Conservation (phyloP, 2,329 filamentous ascomycete genomes). For the Fusarium virguliforme region DNA sequence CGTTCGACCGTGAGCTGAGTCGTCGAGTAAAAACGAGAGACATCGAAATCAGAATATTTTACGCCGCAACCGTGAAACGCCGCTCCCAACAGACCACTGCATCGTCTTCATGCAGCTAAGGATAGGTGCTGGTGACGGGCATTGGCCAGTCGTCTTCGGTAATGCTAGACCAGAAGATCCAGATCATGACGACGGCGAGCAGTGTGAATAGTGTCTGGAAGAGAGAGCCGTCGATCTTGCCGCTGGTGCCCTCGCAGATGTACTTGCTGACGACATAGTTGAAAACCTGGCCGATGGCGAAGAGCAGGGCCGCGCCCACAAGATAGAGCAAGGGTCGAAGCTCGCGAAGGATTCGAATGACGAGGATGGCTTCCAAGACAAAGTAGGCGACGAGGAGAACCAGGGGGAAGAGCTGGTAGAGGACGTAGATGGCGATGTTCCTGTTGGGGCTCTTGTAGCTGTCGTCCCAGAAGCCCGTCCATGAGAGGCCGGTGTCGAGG, state of each 20-base stretch:
- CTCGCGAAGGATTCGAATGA: constrained; percentile 89
- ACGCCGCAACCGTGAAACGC: constrained; percentile 50
- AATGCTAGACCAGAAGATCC: constrained; percentile 99
- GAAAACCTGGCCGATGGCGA: constrained; percentile 95
- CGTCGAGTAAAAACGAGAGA: constrained; percentile 51
- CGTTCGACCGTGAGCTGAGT: constrained; percentile 49
- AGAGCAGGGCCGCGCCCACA: constrained; percentile 80
- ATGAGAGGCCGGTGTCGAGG: constrained; percentile 90
- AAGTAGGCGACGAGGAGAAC: constrained; percentile 92
- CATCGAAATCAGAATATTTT: constrained; percentile 48
- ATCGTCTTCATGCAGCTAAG: constrained; percentile 42
- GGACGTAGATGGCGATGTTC: constrained; percentile 90
- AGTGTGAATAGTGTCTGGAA: constrained; percentile 96
- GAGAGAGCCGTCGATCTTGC: constrained; percentile 92
- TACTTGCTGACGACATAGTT: constrained; percentile 94
- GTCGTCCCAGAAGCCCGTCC: constrained; percentile 83
- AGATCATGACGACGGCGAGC: constrained; percentile 84
- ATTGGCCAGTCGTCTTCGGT: constrained; percentile 98
- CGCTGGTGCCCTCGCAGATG: constrained; percentile 86
- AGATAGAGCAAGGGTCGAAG: constrained; percentile 94
- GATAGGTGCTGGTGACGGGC: constrained; percentile 62
- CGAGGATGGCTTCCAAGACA: constrained; percentile 85
- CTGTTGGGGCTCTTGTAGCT: constrained; percentile 78
- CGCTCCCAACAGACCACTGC: constrained; percentile 41
- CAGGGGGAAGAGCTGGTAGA: constrained; percentile 92